phyloP scores from a whole-genome alignment of 1,139 yeast species.

The Sugiyamaella paludigena region DNA sequence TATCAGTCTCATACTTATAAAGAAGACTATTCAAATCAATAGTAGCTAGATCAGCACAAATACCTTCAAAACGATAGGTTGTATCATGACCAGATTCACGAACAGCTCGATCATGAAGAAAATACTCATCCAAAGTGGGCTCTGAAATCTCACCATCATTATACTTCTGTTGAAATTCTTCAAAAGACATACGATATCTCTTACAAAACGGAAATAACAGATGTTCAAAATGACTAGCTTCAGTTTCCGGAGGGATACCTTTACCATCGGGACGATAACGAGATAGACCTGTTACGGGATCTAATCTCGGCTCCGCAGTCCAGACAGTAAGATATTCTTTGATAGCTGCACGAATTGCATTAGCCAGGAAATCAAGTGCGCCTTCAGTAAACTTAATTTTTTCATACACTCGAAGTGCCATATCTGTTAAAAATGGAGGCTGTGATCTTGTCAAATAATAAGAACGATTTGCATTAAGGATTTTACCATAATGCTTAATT shows the following conservation, averaged over 20 bases:
- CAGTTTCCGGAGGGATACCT: conserved; percentile 97
- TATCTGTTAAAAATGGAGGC: conserved; percentile 96
- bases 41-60: conserved; percentile 86
- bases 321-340: conserved; percentile 83
- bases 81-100: conserved; percentile 98
- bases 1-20: conserved; percentile 88
- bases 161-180: conserved; percentile 70
- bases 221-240: conserved; percentile 79
- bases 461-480: conserved; percentile 89
- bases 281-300: conserved; percentile 74
- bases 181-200: conserved; percentile 58
- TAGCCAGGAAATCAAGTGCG: conserved; percentile 52
- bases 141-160: conserved; percentile 65
- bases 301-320: conserved; percentile 72
- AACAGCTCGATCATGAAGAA: conserved; percentile 90
- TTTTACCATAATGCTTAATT: conserved; percentile 85
- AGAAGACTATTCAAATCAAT: conserved; percentile 83
- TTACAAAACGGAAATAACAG: conserved; percentile 66
- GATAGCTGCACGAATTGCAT: conserved; percentile 75
- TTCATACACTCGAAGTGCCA: conserved; percentile 71
- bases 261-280: conserved; percentile 87
- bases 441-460: conserved; percentile 91
- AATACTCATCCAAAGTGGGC: conserved; percentile 81
- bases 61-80: conserved; percentile 82
- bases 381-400: conserved; percentile 45